phyloP scores from a whole-genome alignment of 306 rosid species.

The Neltuma alba region DNA sequence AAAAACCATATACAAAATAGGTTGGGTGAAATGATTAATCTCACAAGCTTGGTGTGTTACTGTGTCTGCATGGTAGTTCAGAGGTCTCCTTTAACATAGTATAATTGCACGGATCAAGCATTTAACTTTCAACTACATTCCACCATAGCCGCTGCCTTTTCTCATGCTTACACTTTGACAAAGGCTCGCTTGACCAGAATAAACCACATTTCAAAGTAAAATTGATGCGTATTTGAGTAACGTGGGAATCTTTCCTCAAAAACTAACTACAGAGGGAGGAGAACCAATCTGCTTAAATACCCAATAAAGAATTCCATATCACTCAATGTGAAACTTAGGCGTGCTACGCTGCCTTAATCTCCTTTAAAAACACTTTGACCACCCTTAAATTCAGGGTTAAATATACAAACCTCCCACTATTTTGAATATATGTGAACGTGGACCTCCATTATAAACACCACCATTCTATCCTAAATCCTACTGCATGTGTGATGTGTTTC shows the following conservation, averaged over 20 bases:
- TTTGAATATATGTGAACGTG: not conserved
- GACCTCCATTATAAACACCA: not conserved
- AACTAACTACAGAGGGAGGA: not conserved
- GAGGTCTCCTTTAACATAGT: not conserved
- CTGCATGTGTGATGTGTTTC: not conserved
- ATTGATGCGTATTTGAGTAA: not conserved
- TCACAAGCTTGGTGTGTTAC: not conserved
- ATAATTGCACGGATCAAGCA: slow-evolving; percentile 9
- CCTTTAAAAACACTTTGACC: not conserved
- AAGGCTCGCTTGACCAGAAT: not conserved
- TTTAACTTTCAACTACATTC: not conserved
- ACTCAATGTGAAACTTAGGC: not conserved
- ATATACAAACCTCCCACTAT: not conserved
- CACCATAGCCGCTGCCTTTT: not conserved
- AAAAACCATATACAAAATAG: not conserved
- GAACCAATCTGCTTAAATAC: not conserved
- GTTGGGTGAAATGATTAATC: not conserved
- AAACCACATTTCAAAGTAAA: not conserved
- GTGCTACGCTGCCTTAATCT: not conserved
- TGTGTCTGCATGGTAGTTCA: not conserved
- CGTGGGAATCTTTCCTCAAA: not conserved
- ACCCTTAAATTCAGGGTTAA: not conserved
- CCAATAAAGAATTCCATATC: not conserved
- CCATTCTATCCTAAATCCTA: not conserved
- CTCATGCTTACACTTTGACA: not conserved